These are phyloP conservation scores for Rhizopogon roseolus DNA, from an alignment of 768 basidiomycete species.

Conservation along the genomic window DNA sequence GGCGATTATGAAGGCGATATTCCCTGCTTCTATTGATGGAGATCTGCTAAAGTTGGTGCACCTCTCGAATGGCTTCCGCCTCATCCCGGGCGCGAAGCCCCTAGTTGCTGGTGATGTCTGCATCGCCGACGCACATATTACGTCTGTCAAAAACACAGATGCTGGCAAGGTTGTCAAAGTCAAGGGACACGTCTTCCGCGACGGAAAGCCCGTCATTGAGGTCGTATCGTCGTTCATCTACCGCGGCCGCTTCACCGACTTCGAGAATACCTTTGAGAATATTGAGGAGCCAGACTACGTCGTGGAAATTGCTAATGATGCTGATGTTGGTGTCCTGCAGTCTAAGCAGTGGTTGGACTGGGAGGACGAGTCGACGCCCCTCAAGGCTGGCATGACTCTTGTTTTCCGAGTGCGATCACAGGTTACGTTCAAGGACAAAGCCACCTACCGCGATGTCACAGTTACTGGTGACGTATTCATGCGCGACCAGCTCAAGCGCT, in stretches of 20 bases:
- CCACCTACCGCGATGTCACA: slow-evolving; percentile 72
- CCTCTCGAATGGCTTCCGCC: slow-evolving; percentile 93
- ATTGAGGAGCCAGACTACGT: slow-evolving; percentile 86
- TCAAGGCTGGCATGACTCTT: slow-evolving; percentile 75
- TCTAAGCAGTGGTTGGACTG: slow-evolving; percentile 99
- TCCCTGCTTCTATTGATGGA: slow-evolving; percentile 87
- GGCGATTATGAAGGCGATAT: slow-evolving; percentile 99
- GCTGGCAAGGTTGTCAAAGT: slow-evolving; percentile 93
- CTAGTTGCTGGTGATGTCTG: slow-evolving; percentile 86
- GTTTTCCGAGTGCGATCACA: slow-evolving; percentile 88
- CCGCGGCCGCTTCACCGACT: slow-evolving; percentile 92
- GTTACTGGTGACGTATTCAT: slow-evolving; percentile 86
- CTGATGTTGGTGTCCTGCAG: slow-evolving; percentile 83
- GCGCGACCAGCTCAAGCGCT: slow-evolving; percentile 81
- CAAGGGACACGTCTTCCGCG: slow-evolving; percentile 77
- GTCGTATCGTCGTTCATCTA: slow-evolving; percentile 95
- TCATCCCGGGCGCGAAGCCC: slow-evolving; percentile 71
- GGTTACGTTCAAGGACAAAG: slow-evolving; percentile 88
- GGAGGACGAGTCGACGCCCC: slow-evolving; percentile 77
- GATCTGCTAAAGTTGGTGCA: slow-evolving; percentile 96
- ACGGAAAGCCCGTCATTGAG: slow-evolving; percentile 80
- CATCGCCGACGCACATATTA: slow-evolving; percentile 82
- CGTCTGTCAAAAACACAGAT: slow-evolving; percentile 85
- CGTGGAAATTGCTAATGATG: slow-evolving; percentile 69
- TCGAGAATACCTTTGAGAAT: slow-evolving; percentile 92